phyloP scores from a whole-genome alignment of 192 early-diverging fungal genomes.

The Coemansia sp. region DNA sequence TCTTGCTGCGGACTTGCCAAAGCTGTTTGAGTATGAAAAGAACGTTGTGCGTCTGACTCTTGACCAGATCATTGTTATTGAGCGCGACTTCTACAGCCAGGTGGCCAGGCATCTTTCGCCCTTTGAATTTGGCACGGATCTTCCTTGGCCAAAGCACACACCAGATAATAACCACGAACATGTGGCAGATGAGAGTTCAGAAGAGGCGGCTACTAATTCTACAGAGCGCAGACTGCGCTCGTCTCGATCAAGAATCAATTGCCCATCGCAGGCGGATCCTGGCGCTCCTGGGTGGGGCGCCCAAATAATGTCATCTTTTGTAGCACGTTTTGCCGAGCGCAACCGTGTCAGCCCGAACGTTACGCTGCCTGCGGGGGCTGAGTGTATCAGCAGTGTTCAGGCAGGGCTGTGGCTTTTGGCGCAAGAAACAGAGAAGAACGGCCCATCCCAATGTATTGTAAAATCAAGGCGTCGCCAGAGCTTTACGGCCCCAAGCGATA shows the following conservation, averaged over 20 bases:
- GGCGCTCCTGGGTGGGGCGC: constrained; percentile 10
- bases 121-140: not conserved
- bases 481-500: constrained; percentile 18
- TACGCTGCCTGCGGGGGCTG: constrained; percentile 24
- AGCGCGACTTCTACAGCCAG: constrained; percentile 41
- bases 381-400: constrained; percentile 31
- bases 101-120: constrained; percentile 9
- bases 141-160: not conserved
- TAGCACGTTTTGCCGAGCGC: constrained; percentile 12
- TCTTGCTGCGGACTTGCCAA: constrained; percentile 40
- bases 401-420: constrained; percentile 35
- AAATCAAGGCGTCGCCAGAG: constrained; percentile 34
- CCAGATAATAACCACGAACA: not conserved
- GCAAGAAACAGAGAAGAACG: constrained; percentile 23
- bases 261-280: not conserved
- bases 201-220: not conserved
- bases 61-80: constrained; percentile 25
- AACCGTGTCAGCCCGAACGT: constrained; percentile 4
- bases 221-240: not conserved
- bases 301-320: constrained; percentile 12
- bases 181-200: not conserved
- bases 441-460: constrained; percentile 19
- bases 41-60: constrained; percentile 28
- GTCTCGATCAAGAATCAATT: not conserved
- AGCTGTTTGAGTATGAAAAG: constrained; percentile 48